Conservation (phyloP, 2,329 filamentous ascomycete species). For the Lachnellula subtilissima region DNA sequence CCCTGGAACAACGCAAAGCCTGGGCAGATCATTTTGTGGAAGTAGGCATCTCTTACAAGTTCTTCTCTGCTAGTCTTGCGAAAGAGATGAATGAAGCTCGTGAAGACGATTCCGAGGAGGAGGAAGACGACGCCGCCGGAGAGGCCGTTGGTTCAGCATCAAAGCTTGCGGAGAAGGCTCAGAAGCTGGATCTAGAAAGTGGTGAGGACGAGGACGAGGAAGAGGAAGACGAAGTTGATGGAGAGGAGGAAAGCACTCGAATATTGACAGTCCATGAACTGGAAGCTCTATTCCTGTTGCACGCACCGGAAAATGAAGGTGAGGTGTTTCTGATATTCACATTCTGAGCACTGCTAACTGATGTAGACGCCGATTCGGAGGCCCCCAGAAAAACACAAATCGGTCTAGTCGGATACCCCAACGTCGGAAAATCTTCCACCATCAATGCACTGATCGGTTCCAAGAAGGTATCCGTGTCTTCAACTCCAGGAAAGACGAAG, state of each 20-base stretch:
- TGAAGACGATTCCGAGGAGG: conserved; percentile 48
- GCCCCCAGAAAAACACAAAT: conserved; percentile 70
- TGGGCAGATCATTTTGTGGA: conserved; percentile 87
- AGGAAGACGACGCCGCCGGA: conserved; percentile 35
- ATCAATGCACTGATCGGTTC: conserved; percentile 98
- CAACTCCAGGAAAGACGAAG: conserved; percentile 97
- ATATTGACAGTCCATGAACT: conserved; percentile 93
- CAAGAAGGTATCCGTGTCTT: conserved; percentile 97
- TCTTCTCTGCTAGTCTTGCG: conserved; percentile 91
- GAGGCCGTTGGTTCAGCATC: conserved; percentile 13
- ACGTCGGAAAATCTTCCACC: conserved; percentile 97
- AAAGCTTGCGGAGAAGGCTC: conserved; percentile 31
- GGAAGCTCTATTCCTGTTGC: conserved; percentile 78
- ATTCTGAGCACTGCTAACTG: conserved; percentile 17
- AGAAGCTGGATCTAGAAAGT: conserved; percentile 38
- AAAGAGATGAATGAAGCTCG: conserved; percentile 81
- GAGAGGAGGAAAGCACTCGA: conserved; percentile 49
- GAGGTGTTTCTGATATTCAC: conserved; percentile 23
- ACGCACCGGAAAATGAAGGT: conserved; percentile 60
- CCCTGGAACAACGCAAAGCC: conserved; percentile 67
- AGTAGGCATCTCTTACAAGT: conserved; percentile 81
- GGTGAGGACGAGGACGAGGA: conserved; percentile 32
- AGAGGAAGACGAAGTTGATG: conserved; percentile 29
- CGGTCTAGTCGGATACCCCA: conserved; percentile 94
- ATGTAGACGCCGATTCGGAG: conserved; percentile 40